These are phyloP conservation scores for Alternaria arbusti DNA, from an alignment of 2,329 filamentous ascomycete genomes.

Conservation along the genomic window DNA sequence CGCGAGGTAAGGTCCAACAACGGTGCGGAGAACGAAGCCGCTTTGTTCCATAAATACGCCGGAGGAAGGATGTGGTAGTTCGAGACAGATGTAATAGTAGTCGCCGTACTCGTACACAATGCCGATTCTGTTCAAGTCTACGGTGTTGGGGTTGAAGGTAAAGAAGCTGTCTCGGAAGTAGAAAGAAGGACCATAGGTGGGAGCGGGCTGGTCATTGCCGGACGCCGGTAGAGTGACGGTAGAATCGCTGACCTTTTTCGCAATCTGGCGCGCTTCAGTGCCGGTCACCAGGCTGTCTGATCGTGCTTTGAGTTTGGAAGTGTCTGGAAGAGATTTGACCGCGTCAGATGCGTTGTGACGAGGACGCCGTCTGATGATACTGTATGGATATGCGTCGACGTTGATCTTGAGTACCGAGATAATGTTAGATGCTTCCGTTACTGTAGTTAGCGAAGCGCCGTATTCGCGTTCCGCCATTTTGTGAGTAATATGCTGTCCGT, in stretches of 20 bases:
- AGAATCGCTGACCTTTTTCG: neutral
- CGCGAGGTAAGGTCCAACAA: neutral
- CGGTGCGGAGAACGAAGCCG: neutral
- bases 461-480: neutral
- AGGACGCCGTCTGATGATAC: neutral
- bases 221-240: neutral
- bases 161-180: neutral
- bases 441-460: neutral
- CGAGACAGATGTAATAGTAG: neutral
- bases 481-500: neutral
- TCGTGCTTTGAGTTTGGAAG: neutral
- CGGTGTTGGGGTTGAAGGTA: neutral
- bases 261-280: neutral
- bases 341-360: neutral
- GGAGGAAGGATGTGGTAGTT: neutral
- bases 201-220: neutral
- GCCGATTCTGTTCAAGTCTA: constrained; percentile 7
- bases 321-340: neutral
- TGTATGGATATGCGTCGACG: neutral
- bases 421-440: neutral
- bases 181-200: neutral
- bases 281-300: neutral
- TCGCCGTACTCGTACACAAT: constrained; percentile 4
- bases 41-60: neutral
- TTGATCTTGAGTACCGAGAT: neutral